Evolutionary conservation across 2,329 filamentous ascomycete genomes (phyloP), one percentile per base, ranked within the genome.

Genomic region (Peltaster fructicola): DNA sequence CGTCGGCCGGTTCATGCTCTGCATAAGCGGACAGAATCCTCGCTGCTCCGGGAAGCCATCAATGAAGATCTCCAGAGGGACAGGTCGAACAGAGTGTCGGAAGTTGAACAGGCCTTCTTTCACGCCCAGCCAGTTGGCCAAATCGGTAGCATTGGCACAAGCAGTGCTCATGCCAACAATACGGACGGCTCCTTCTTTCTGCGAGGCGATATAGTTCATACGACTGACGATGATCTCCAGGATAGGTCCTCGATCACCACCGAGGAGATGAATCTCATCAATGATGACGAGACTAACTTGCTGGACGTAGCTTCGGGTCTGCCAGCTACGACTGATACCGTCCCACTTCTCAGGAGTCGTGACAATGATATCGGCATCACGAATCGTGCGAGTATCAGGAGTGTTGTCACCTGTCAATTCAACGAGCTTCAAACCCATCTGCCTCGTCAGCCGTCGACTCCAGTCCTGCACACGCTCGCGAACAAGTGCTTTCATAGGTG

Each of bases 261-360:
- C 90, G n/a, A 98, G 65, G 14, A 98, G 58, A 53, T 98, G 88
- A 30, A 98, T 98, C 55, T 98, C 88, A 43, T 98, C 88, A 37
- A 98, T 98, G 33, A 98, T 93, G 25, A 98, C 88, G 9, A 98
- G 59, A 32, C 82, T 85, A 31, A 98, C 88, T 52, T 93, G 76
- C 25, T 82, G 72, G 19, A 98, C 88, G 39, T 98, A 98, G 32
- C 79, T 78, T 68, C 88, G 76, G 4, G 85, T 95, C 51, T 95
- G 84, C 88, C 90, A 98, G 44, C 80, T 91, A 66, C 88, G 78
- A 40, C 81, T 92, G 39, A 98, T 95, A 67, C 90, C 90, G 47
- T 98, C 90, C 88, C 88, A 98, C 50, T 98, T 98, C 55, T 98
- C 88, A n/a, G 88, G 90, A 0, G 90, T 98, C 0, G 88, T 98